Base-by-base conservation (phyloP, 768 basidiomycete genomes). In the Leccinum obscurum region DNA sequence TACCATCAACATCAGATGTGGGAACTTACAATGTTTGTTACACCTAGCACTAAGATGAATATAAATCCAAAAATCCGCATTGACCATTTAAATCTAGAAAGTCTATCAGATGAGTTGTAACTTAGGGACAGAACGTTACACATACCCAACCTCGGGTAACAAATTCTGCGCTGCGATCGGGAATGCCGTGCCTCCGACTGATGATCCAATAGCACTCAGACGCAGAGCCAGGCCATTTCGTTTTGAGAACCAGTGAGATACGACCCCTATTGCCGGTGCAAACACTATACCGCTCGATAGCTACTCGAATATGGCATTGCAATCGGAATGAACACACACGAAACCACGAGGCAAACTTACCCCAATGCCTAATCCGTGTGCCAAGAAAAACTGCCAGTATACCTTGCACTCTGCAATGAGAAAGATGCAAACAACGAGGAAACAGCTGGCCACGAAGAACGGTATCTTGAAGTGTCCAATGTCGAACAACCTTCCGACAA, bases 381-480 rank as follows among this genome's bases (percentile, higher is more conserved):
- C 88, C 0, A 92, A 78, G 11, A 91, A 64, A 64, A 90, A 90
- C 8, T 91, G 87, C 89, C 88, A 91, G 66, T 85, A 90, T 62
- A 80, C 58, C 13, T 75, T 86, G 66, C 90, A 91, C 74, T 90
- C 76, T 0, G 87, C 87, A 9, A 82, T 78, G 20, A 91, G 75
- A 65, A 90, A 83, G 0, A 84, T 86, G 28, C 82, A 77, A 0
- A 74, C 61, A 4, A 92, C 73, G 6, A 90, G 70, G 17, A 85
- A 49, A 17, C 73, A 74, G 55, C 84, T 85, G 1, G 82, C 80
- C 1, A 74, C 39, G 6, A 81, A 64, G 32, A 82, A 77, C 7
- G 86, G 80, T 4, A 79, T 68, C 37, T 78, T 83, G 70, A 87
- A 83, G 64, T 85, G 83, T 56, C 90, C 91, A 44, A 90, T 70